Conservation (phyloP, 257 asterid species). For the Thymus mandschuricus region DNA sequence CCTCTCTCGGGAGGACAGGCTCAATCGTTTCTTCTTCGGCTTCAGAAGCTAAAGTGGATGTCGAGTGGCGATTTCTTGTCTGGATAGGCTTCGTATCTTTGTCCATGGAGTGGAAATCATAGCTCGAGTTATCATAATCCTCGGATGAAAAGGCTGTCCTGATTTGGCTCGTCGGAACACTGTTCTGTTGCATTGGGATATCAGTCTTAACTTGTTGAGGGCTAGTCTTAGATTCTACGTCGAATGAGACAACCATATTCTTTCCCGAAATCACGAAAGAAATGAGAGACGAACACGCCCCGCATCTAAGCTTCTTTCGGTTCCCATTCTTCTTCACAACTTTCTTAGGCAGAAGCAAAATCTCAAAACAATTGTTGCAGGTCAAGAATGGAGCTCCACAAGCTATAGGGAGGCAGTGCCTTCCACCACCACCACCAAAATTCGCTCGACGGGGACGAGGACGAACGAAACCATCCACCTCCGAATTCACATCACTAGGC, state of each 20-base stretch:
- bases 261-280: conserved; percentile 45
- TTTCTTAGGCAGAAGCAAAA: conserved; percentile 69
- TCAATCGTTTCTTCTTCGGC: conserved; percentile 47
- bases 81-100: conserved; percentile 39
- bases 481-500: conserved; percentile 62
- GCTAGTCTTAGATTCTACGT: conserved; percentile 41
- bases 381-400: conserved; percentile 89
- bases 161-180: conserved; percentile 39
- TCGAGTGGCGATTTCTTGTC: conserved; percentile 44
- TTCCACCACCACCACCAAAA: conserved; percentile 39
- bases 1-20: conserved; percentile 39
- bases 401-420: conserved; percentile 60
- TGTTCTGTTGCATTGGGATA: conserved; percentile 26
- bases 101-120: conserved; percentile 66
- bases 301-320: conserved; percentile 66
- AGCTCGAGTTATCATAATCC: conserved; percentile 66
- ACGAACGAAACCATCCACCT: conserved; percentile 41
- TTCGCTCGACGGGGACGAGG: conserved; percentile 49
- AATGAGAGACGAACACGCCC: conserved; percentile 66
- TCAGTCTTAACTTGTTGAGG: conserved; percentile 30
- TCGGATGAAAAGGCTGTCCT: conserved; percentile 56
- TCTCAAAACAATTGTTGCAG: conserved; percentile 71
- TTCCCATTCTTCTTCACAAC: conserved; percentile 32
- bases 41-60: conserved; percentile 47
- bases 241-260: conserved; percentile 42